Conservation (phyloP, 768 basidiomycete genomes). For the Guyanaporus albipodus region DNA sequence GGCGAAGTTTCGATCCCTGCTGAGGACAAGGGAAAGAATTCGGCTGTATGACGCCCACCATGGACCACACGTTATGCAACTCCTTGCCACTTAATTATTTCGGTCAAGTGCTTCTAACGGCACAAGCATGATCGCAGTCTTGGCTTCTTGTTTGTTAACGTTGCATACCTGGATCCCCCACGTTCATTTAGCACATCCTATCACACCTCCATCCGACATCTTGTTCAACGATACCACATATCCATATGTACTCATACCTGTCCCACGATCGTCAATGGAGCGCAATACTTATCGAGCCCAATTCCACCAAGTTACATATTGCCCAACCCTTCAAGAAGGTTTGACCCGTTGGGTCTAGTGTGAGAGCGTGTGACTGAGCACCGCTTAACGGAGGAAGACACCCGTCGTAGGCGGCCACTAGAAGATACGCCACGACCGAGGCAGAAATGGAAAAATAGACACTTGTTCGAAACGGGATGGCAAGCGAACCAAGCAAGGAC, state of each 20-base stretch:
- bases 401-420: too few species aligned
- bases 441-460: neutral
- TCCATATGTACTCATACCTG: neutral
- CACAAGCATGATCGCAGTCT: too few species aligned
- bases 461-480: neutral
- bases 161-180: neutral
- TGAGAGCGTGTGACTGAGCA: too few species aligned
- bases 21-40: neutral
- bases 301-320: too few species aligned
- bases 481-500: neutral
- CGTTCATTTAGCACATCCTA: neutral
- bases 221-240: neutral
- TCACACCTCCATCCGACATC: neutral
- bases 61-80: too few species aligned
- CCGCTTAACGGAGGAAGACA: too few species aligned
- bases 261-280: constrained; percentile 1
- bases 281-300: too few species aligned
- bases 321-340: too few species aligned
- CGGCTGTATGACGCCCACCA: constrained; percentile 1
- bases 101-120: neutral
- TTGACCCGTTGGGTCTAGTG: too few species aligned
- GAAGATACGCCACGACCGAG: too few species aligned
- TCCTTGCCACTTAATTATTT: neutral
- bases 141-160: neutral
- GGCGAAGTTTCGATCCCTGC: constrained; percentile 1